phyloP scores from a whole-genome alignment of 306 rosid species.

The Sechiopsis laciniata region DNA sequence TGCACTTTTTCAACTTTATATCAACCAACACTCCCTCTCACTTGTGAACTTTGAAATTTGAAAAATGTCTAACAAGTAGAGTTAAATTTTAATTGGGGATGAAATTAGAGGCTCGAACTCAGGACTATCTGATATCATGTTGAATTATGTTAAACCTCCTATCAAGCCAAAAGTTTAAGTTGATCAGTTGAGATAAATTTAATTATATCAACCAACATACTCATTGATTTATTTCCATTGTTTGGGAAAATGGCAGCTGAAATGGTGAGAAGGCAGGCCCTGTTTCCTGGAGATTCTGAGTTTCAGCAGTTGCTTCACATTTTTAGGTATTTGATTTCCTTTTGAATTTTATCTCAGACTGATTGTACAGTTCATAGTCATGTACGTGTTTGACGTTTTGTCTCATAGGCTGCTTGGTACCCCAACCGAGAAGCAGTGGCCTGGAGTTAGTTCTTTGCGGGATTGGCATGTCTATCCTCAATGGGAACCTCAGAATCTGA shows the following conservation, averaged over 20 bases:
- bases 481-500: constrained; percentile 74
- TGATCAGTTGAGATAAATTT: too few relatives aligned
- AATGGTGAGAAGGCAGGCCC: constrained; percentile 80
- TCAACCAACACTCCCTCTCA: too few relatives aligned
- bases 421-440: constrained; percentile 78
- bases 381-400: background rate
- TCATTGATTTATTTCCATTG: background rate
- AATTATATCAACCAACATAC: background rate
- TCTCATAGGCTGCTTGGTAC: constrained; percentile 69
- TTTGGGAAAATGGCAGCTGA: constrained; percentile 45
- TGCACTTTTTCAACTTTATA: too few relatives aligned
- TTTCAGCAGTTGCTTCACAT: constrained; percentile 86
- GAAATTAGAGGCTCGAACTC: too few relatives aligned
- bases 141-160: too few relatives aligned
- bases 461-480: constrained; percentile 93
- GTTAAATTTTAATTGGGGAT: too few relatives aligned
- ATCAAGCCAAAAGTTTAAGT: too few relatives aligned
- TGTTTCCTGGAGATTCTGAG: constrained; percentile 92
- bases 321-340: constrained; percentile 42
- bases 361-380: background rate
- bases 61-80: too few relatives aligned
- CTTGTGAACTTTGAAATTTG: too few relatives aligned
- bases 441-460: constrained; percentile 71
- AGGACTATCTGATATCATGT: too few relatives aligned
- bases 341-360: background rate